Evolutionary conservation across 257 asterid genomes (phyloP), one percentile per base, ranked within the genome.

Genomic region (Solanum appendiculatum): DNA sequence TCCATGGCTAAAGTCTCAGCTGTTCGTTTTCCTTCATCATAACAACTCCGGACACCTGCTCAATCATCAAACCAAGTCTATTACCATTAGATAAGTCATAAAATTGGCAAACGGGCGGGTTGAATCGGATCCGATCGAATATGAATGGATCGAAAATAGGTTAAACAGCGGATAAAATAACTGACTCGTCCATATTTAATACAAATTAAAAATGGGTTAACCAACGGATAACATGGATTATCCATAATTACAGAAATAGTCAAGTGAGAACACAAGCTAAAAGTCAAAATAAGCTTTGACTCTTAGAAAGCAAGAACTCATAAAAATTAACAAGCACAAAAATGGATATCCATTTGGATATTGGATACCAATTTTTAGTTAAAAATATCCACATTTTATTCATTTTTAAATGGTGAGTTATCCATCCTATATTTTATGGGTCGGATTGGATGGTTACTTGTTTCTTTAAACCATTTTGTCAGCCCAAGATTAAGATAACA

Each of bases 1-100:
- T 95, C 99, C 99, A 95, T 96, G 6, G 98, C 92, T 82, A 96
- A 89, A 14, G 98, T 96, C 91, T 96, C 99, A 11, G 98, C 99
- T 8, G 96, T 93, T 25, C 99, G 93, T 60, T 96, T 96, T 75
- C 96, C 98, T 90, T 96, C 99, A 58, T 96, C 99, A 27, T 96
- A 96, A 89, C 98, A 95, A 90, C 99, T 95, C 80, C 98, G 88
- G 80, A 95, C 99, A 81, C 99, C 98, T 96, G 87, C n/a, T 40
- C 87, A 85, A 7, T 29, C 56, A 37, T 46, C 77, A 40, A 87
- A 86, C 15, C n/a, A 85, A 48, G 31, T 74, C 54, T 23, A 37
- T 21, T 39, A 37, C 5, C 10, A 33, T 37, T 73, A 10, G 9
- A 37, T 36, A 37, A 74, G 34, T 58, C 29, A 39, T 20, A 36